Conservation (phyloP, 2,329 filamentous ascomycete genomes). For the Colletotrichum sp. region DNA sequence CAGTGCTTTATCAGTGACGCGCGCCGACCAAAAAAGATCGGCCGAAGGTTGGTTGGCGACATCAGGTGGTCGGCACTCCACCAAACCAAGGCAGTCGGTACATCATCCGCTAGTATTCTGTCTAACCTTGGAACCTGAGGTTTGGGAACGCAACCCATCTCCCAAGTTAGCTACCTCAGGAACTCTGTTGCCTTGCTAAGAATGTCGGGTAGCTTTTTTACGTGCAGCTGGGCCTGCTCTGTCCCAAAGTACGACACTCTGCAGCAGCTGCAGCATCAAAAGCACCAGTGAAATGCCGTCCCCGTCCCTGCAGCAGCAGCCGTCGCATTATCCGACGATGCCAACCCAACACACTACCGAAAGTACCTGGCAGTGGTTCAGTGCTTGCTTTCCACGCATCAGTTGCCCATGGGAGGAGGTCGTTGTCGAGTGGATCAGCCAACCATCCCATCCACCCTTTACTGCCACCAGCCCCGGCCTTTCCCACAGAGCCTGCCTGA, state of each 20-base stretch:
- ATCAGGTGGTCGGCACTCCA: conserved; percentile 11
- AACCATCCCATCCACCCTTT: not conserved
- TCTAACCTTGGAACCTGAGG: not conserved
- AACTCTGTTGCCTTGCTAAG: not conserved
- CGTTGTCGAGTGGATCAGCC: not conserved
- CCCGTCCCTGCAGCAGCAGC: not conserved
- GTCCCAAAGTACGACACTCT: not conserved
- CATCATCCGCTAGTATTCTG: not conserved
- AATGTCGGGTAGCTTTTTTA: not conserved
- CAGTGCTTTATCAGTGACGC: conserved; percentile 19
- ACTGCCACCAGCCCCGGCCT: not conserved
- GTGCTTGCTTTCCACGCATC: not conserved
- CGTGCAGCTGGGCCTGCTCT: not conserved
- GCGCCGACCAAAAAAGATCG: conserved; percentile 3
- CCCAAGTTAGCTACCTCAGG: not conserved
- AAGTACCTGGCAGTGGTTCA: not conserved
- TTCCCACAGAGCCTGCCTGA: not conserved
- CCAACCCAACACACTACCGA: not conserved
- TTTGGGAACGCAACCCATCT: not conserved
- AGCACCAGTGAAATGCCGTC: not conserved
- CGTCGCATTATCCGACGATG: not conserved
- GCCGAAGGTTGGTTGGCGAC: conserved; percentile 1
- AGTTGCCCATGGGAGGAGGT: not conserved
- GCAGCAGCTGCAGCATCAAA: not conserved
- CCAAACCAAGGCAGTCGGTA: not conserved